A percentile compares a stretch with the other conserved stretches of the same genome.
Evolutionary conservation across 768 basidiomycete genomes (phyloP).

Genomic region (Boletales sp.): DNA sequence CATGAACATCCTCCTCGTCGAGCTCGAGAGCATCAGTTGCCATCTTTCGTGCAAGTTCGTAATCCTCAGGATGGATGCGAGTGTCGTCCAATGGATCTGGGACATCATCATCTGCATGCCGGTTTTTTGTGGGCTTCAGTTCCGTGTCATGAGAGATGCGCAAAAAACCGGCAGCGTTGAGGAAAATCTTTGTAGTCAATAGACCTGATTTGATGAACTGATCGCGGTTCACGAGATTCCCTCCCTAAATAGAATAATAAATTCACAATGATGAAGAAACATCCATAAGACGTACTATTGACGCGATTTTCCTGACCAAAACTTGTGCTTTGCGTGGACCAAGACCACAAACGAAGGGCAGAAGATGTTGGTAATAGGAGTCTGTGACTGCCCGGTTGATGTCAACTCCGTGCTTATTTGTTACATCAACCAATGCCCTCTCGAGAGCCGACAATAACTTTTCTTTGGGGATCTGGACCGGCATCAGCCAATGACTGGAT

Average conservation of each 20-base stretch:
- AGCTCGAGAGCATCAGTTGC: constrained; percentile 94
- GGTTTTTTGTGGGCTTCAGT: constrained; percentile 55
- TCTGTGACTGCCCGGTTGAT: constrained; percentile 92
- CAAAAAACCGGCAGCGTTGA: constrained; percentile 91
- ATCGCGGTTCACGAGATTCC: constrained; percentile 80
- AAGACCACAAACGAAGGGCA: constrained; percentile 89
- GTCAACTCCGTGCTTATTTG: constrained; percentile 92
- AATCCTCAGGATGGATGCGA: constrained; percentile 96
- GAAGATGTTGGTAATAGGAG: constrained; percentile 80
- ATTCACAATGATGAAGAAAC: not conserved
- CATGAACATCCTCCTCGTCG: constrained; percentile 96
- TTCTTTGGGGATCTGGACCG: constrained; percentile 73
- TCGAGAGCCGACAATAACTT: constrained; percentile 82
- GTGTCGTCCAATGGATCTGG: constrained; percentile 92
- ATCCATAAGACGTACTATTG: constrained; percentile 49
- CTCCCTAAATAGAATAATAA: constrained; percentile 53
- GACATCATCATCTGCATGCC: constrained; percentile 59
- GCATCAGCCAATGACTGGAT: constrained; percentile 3
- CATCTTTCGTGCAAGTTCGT: constrained; percentile 97
- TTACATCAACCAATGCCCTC: constrained; percentile 82
- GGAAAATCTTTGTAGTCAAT: constrained; percentile 81
- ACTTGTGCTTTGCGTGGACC: constrained; percentile 92
- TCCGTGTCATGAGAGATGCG: constrained; percentile 77
- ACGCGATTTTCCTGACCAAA: constrained; percentile 75
- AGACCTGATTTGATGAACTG: constrained; percentile 83